Conservation (phyloP, 805 yeast species). For the Barnettozyma sp. region DNA sequence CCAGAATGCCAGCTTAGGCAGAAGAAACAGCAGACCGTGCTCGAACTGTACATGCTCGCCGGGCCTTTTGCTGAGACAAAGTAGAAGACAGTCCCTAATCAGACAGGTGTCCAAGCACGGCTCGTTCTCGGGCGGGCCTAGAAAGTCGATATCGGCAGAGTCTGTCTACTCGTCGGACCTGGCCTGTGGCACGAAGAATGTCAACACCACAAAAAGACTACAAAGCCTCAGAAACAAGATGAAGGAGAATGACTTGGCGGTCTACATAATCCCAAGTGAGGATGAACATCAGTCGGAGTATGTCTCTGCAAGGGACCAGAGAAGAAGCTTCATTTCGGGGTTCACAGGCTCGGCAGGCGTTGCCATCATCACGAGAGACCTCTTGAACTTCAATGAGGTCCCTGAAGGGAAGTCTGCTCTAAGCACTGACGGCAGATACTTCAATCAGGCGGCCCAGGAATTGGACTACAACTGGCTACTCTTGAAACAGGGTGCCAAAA, state of each 20-base stretch:
- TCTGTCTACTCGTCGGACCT: slow-evolving; percentile 34
- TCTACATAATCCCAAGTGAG: slow-evolving; percentile 77
- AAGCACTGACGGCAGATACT: slow-evolving; percentile 93
- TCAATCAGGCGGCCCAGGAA: slow-evolving; percentile 82
- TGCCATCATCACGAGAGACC: slow-evolving; percentile 65
- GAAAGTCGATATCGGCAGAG: slow-evolving; percentile 25
- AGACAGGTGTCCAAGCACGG: slow-evolving; percentile 30
- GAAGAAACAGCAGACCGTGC: slow-evolving; percentile 44
- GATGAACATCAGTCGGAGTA: slow-evolving; percentile 94
- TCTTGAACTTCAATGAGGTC: slow-evolving; percentile 33
- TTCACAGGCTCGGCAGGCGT: slow-evolving; percentile 93
- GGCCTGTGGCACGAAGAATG: slow-evolving; percentile 33
- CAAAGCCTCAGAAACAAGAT: slow-evolving; percentile 55
- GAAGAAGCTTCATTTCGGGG: slow-evolving; percentile 77
- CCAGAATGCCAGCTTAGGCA: slow-evolving; percentile 15
- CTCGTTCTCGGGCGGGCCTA: slow-evolving; percentile 14
- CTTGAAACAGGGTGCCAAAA: slow-evolving; percentile 72
- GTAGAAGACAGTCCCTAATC: slow-evolving; percentile 51
- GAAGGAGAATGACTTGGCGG: slow-evolving; percentile 55
- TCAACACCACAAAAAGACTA: slow-evolving; percentile 56
- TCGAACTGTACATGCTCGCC: slow-evolving; percentile 81
- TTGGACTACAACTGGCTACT: slow-evolving; percentile 73
- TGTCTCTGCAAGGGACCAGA: slow-evolving; percentile 71
- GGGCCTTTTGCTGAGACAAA: slow-evolving; percentile 63
- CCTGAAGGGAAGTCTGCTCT: slow-evolving; percentile 65